phyloP scores from a whole-genome alignment of 2,329 filamentous ascomycete genomes.

The Aureobasidium sp. region DNA sequence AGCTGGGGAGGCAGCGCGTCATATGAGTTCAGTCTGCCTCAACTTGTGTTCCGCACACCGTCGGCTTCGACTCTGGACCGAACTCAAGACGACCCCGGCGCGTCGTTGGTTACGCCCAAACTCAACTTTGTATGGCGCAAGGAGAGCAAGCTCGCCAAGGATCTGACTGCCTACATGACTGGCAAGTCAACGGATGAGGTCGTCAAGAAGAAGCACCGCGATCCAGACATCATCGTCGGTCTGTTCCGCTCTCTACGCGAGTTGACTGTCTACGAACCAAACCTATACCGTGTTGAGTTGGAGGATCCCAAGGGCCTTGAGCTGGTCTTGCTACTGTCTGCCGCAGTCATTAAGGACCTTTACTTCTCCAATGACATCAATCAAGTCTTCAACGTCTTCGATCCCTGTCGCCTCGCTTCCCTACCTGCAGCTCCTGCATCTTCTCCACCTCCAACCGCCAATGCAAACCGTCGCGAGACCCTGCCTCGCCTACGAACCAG shows the following conservation, averaged over 20 bases:
- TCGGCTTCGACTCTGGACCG: conserved; percentile 72
- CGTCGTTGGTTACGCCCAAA: conserved; percentile 52
- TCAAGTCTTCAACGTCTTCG: conserved; percentile 70
- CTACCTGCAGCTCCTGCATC: conserved; percentile 13
- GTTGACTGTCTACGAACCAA: conserved; percentile 87
- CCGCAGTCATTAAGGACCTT: conserved; percentile 53
- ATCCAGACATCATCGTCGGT: conserved; percentile 92
- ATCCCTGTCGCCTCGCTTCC: conserved; percentile 27
- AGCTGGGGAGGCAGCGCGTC: conserved; percentile 71
- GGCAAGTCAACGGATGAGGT: conserved; percentile 61
- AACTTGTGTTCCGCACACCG: conserved; percentile 73
- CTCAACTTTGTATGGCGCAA: conserved; percentile 83
- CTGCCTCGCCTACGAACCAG: conserved; percentile 22
- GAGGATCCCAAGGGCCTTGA: conserved; percentile 93
- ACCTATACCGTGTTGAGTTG: conserved; percentile 80
- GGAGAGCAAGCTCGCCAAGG: conserved; percentile 76
- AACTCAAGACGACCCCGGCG: conserved; percentile 53
- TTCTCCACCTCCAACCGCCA: conserved; percentile 14
- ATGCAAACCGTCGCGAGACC: conserved; percentile 17
- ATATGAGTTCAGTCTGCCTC: conserved; percentile 91
- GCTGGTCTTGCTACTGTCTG: conserved; percentile 60
- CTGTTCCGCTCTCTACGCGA: conserved; percentile 70
- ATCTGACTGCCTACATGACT: conserved; percentile 80
- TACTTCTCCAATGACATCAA: conserved; percentile 52
- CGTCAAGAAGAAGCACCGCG: conserved; percentile 68